Base-by-base conservation (phyloP, 495 filamentous ascomycete genomes). In the Neurospora terricola region DNA sequence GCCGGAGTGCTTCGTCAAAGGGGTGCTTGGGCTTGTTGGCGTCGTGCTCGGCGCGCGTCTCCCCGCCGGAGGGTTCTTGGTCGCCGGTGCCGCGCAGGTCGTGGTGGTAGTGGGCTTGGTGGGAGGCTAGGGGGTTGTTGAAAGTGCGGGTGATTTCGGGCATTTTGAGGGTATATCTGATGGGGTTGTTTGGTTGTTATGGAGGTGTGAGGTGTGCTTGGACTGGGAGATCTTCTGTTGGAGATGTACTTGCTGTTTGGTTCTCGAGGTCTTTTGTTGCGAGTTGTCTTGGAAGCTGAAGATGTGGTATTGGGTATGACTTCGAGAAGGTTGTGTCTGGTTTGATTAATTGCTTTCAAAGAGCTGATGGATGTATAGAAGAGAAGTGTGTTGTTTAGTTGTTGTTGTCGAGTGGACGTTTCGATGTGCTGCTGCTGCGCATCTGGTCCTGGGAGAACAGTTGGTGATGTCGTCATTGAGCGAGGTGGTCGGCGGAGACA, bases 11-110 rank as follows among this genome's bases (percentile, higher is more conserved):
- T 39, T 72, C 71, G 34, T 68, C 71, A n/a, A 68, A n/a, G 4
- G 71, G 71, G 12, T 72, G 37, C 71, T 72, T 72, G 36, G 71
- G 71, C 48, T 38, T 72, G 37, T 72, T n/a, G 7, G 9, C 45
- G 5, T 62, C 40, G 45, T 23, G 38, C 39, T 38, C 9, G n/a
- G 45, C 40, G 30, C 36, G 45, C 14, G 71, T 66, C 36, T 66
- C 12, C 5, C 54, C 54, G 54, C 54, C 54, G 0, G 54, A 66
- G 3, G 54, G 54, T 0, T 66, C 54, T 4, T 3, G 14, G 0
- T 4, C 14, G 27, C 23, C 54, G 48, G 48, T 59, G 54, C 54
- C 27, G 71, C 71, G 71, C 48, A 72, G 37, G 48, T 72, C 71
- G 71, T 72, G 71, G 34, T 66, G 54, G 36, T 72, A 48, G 0